These are phyloP conservation scores for Thymus mandschuricus DNA, from an alignment of 257 asterid genomes.

Conservation along the genomic window DNA sequence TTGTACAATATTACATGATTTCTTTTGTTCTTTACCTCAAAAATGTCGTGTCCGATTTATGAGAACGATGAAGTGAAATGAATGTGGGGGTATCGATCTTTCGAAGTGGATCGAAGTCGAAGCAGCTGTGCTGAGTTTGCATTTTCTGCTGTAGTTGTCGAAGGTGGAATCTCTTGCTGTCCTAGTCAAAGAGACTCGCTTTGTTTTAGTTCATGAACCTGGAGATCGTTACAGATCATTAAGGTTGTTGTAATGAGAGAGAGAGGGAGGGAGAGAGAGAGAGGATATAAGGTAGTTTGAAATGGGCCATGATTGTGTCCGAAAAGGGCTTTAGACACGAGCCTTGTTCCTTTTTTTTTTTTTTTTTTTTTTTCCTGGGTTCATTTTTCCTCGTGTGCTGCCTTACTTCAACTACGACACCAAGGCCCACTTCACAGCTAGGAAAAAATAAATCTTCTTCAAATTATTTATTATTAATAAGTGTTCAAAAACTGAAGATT, in stretches of 20 bases:
- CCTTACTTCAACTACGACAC: conserved; percentile 19
- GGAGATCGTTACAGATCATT: conserved; percentile 35
- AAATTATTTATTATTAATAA: no score
- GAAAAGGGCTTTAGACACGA: neutral
- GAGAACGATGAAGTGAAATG: neutral
- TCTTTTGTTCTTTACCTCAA: neutral
- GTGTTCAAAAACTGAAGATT: no score
- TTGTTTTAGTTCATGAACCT: conserved; percentile 37
- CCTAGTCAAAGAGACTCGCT: conserved; percentile 19
- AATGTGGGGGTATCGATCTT: neutral
- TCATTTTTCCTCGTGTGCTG: conserved; percentile 21
- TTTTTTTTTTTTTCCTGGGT: neutral
- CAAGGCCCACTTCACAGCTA: conserved; percentile 34
- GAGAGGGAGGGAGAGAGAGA: neutral
- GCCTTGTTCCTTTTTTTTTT: conserved; percentile 1
- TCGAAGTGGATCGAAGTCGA: neutral
- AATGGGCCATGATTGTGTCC: conserved; percentile 30
- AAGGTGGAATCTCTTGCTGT: conserved; percentile 26
- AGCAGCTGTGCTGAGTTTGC: neutral
- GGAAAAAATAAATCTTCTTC: neutral
- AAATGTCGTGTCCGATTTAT: neutral
- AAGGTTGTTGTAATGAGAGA: conserved; percentile 36
- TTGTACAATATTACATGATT: neutral
- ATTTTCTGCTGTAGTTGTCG: conserved; percentile 12
- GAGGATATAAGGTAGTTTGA: neutral